These are phyloP conservation scores for Pseudocercospora eumusae DNA, from an alignment of 2,329 filamentous ascomycete genomes.

Conservation along the genomic window DNA sequence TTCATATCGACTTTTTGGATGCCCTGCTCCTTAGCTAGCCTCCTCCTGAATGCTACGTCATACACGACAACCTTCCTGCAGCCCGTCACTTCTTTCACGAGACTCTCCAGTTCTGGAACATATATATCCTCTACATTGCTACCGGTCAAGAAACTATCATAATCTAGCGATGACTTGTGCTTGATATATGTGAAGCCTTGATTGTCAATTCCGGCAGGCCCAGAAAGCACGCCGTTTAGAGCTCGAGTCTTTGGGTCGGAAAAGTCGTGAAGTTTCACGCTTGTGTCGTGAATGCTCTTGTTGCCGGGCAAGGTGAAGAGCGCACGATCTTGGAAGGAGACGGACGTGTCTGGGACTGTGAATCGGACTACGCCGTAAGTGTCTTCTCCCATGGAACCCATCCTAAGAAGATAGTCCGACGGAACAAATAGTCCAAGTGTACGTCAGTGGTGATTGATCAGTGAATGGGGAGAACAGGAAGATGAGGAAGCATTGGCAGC, in stretches of 20 bases:
- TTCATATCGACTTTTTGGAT: background rate
- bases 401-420: background rate
- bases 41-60: background rate
- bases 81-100: conserved; percentile 5
- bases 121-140: conserved; percentile 6
- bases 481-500: no score
- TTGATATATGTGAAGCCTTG: conserved; percentile 15
- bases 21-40: background rate
- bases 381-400: background rate
- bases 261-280: conserved; percentile 4
- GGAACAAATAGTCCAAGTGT: background rate
- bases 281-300: background rate
- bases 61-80: background rate
- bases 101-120: conserved; percentile 2
- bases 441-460: no score
- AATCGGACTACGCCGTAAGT: conserved; percentile 9
- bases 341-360: conserved; percentile 2
- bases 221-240: background rate
- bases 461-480: no score
- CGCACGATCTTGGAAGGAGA: conserved; percentile 7
- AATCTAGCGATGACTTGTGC: conserved; percentile 7
- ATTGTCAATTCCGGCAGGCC: conserved; percentile 2
- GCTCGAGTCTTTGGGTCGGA: background rate
- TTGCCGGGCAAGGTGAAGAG: conserved; percentile 5
- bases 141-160: conserved; percentile 4